These are phyloP conservation scores for Talinum fruticosum DNA, from an alignment of 148 eudicot species.

Conservation along the genomic window DNA sequence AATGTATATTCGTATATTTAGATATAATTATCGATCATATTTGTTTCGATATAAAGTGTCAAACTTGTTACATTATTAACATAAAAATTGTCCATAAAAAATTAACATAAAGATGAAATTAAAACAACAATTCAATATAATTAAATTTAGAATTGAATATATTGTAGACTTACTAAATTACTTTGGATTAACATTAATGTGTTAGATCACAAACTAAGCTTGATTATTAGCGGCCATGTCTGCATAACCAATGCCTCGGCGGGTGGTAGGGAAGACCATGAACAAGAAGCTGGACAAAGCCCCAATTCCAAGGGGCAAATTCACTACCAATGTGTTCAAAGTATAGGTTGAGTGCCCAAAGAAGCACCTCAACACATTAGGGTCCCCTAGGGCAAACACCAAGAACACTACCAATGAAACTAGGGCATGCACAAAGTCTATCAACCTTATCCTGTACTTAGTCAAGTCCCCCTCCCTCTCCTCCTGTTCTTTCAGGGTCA, in stretches of 20 bases:
- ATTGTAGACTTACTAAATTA: too few species aligned
- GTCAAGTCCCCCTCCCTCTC: conserved; percentile 16
- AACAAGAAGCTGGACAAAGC: conserved; percentile 52
- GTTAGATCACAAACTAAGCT: too few species aligned
- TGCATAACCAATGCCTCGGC: conserved; percentile 58
- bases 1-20: too few species aligned
- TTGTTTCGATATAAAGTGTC: too few species aligned
- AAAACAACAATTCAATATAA: too few species aligned
- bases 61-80: too few species aligned
- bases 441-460: conserved; percentile 27
- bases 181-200: too few species aligned
- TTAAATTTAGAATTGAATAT: too few species aligned
- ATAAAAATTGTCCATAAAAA: too few species aligned
- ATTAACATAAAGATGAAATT: too few species aligned
- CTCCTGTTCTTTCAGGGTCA: conserved; percentile 1
- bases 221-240: conserved; percentile 22
- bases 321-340: conserved; percentile 26
- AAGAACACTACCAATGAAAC: conserved; percentile 46
- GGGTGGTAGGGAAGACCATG: conserved; percentile 50
- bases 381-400: conserved; percentile 39
- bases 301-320: conserved; percentile 53
- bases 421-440: conserved; percentile 52
- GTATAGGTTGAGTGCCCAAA: conserved; percentile 29
- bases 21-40: too few species aligned
- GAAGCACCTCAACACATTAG: conserved; percentile 34